Conservation (phyloP, 2,329 filamentous ascomycete genomes). For the Cucurbitaria berberidis region DNA sequence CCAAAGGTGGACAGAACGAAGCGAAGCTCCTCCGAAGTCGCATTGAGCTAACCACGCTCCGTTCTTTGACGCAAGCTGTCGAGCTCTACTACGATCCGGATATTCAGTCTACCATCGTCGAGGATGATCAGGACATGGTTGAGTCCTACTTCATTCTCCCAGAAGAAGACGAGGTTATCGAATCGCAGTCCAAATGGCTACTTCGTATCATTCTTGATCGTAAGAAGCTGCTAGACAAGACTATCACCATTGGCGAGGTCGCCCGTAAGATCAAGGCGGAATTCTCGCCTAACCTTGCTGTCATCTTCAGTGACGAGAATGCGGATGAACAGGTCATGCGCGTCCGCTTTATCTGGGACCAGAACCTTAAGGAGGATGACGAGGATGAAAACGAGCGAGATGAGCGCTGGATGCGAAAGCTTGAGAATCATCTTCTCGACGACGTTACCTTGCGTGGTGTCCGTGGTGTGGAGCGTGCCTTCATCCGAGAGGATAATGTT, state of each 20-base stretch:
- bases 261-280: constrained; percentile 87
- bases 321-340: constrained; percentile 94
- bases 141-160: constrained; percentile 96
- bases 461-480: constrained; percentile 84
- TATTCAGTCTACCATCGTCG: constrained; percentile 82
- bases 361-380: constrained; percentile 66
- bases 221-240: constrained; percentile 94
- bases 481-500: constrained; percentile 68
- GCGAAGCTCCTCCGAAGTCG: constrained; percentile 86
- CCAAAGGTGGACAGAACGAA: constrained; percentile 70
- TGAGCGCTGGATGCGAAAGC: constrained; percentile 79
- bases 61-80: constrained; percentile 86
- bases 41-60: constrained; percentile 93
- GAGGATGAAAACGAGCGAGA: constrained; percentile 78
- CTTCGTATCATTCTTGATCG: constrained; percentile 92
- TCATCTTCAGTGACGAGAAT: constrained; percentile 98
- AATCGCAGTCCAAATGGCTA: constrained; percentile 87
- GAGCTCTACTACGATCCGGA: constrained; percentile 98
- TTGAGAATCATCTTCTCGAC: constrained; percentile 90
- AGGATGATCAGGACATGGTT: constrained; percentile 89
- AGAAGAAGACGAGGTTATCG: constrained; percentile 68
- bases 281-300: constrained; percentile 75
- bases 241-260: constrained; percentile 88
- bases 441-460: constrained; percentile 91
- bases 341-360: constrained; percentile 75